A percentile compares a stretch with the other conserved stretches of the same genome.
These are phyloP conservation scores for Suillus decipiens DNA, from an alignment of 768 basidiomycete species.

Conservation along the genomic window DNA sequence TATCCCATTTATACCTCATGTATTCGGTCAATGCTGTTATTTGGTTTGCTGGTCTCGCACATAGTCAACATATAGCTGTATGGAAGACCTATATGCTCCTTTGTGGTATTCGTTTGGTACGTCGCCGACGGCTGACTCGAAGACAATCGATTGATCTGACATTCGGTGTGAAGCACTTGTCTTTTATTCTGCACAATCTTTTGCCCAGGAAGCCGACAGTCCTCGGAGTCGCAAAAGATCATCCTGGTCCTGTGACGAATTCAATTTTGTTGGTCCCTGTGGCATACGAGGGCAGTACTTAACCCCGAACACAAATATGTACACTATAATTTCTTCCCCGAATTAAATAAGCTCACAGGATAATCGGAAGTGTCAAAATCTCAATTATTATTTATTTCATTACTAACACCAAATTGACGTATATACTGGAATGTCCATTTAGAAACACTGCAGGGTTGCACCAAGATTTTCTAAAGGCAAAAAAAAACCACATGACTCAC, in stretches of 20 bases:
- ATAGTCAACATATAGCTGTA: constrained; percentile 19
- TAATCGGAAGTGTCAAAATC: too few species aligned
- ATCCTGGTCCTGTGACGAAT: not conserved
- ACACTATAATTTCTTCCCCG: too few species aligned
- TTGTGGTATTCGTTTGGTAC: not conserved
- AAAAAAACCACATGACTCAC: not conserved
- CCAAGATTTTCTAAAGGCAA: not conserved
- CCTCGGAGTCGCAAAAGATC: not conserved
- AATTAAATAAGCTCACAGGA: too few species aligned
- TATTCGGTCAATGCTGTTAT: constrained; percentile 24
- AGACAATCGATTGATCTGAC: not conserved
- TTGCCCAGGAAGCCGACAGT: not conserved
- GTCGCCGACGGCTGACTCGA: not conserved
- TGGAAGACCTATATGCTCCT: not conserved
- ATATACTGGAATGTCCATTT: not conserved
- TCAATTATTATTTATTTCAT: not conserved
- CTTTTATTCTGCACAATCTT: not conserved
- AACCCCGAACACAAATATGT: not conserved
- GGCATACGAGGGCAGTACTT: not conserved
- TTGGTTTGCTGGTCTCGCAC: constrained; percentile 25
- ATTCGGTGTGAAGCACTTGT: not conserved
- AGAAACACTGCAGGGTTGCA: not conserved
- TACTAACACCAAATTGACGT: not conserved
- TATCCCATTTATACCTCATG: constrained; percentile 32
- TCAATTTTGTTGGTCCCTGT: not conserved